Percentiles rank a stretch among this genome's conserved stretches.
Evolutionary conservation across 1,284 basidiomycete species (phyloP).

Genomic region (Sporisorium graminicola): DNA sequence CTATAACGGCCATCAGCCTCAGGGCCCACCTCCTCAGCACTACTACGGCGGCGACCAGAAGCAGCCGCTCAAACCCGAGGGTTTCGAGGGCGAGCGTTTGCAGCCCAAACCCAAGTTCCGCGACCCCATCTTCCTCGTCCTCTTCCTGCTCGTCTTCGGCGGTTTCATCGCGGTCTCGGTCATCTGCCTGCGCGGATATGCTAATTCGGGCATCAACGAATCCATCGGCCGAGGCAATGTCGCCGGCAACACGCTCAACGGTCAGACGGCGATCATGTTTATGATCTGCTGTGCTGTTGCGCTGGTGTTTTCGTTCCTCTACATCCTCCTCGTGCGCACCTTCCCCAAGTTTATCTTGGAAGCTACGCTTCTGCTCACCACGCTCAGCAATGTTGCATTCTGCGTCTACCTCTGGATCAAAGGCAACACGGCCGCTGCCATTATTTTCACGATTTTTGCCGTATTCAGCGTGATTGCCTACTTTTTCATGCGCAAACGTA

Average conservation of each 20-base stretch:
- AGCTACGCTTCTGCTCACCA: constrained; percentile 56
- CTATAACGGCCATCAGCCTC: constrained; percentile 45
- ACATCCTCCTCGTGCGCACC: constrained; percentile 76
- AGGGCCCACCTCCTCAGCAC: constrained; percentile 25
- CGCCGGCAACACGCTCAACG: constrained; percentile 81
- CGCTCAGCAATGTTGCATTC: constrained; percentile 56
- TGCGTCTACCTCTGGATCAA: constrained; percentile 56
- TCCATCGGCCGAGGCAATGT: constrained; percentile 73
- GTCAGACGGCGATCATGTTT: constrained; percentile 77
- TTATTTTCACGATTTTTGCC: constrained; percentile 66
- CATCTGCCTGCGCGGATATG: constrained; percentile 64
- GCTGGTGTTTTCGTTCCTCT: constrained; percentile 73
- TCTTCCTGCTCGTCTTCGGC: constrained; percentile 69
- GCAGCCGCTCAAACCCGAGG: constrained; percentile 57
- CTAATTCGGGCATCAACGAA: constrained; percentile 31
- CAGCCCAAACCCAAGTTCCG: constrained; percentile 60
- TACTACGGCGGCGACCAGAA: constrained; percentile 53
- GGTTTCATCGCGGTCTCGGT: constrained; percentile 70
- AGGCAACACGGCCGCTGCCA: constrained; percentile 56
- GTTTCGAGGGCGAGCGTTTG: constrained; percentile 59
- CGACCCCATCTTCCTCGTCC: constrained; percentile 67
- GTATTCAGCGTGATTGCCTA: constrained; percentile 60
- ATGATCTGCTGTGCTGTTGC: constrained; percentile 77
- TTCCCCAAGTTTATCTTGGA: constrained; percentile 77
- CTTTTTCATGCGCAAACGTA: constrained; percentile 63